phyloP scores from a whole-genome alignment of 495 filamentous ascomycete species.

The Xylaria nigripes region DNA sequence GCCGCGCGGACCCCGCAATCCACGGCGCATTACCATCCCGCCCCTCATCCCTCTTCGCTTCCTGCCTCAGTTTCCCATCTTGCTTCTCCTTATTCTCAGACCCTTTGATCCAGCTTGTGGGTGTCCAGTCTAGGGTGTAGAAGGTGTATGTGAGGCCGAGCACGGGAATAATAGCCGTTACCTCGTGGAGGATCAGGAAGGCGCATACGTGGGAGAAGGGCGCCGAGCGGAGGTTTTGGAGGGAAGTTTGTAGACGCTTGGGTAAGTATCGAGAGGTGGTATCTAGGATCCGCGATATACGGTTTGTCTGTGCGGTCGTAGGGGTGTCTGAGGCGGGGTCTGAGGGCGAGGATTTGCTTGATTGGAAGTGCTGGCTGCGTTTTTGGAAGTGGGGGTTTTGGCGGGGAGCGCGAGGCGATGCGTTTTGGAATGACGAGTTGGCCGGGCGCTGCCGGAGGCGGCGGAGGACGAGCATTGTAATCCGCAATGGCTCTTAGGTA shows the following conservation, averaged over 20 bases:
- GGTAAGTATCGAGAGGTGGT: constrained; percentile 53
- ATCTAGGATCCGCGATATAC: constrained; percentile 19
- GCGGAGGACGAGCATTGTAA: constrained; percentile 5
- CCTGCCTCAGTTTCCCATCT: constrained; percentile 9
- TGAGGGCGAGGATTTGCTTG: neutral
- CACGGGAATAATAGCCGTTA: constrained; percentile 77
- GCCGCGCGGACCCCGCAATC: constrained; percentile 6
- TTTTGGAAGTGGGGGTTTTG: neutral
- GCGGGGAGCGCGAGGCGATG: neutral
- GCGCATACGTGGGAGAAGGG: constrained; percentile 75
- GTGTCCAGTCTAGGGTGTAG: constrained; percentile 64
- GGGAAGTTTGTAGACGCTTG: constrained; percentile 51
- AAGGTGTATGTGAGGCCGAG: constrained; percentile 67
- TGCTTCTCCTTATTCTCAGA: constrained; percentile 22
- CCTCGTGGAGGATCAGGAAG: constrained; percentile 85
- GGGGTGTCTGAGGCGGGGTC: neutral
- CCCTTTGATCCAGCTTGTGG: constrained; percentile 36
- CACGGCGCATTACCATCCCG: constrained; percentile 2
- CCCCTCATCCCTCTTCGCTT: constrained; percentile 14
- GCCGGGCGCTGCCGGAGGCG: constrained; percentile 10
- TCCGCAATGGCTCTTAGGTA: constrained; percentile 2
- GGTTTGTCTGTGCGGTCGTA: constrained; percentile 15
- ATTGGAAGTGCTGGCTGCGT: constrained; percentile 16
- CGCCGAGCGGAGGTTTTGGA: constrained; percentile 58
- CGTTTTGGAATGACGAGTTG: constrained; percentile 4